Conservation (phyloP, 129 eudicot species). For the Mikania micrantha region DNA sequence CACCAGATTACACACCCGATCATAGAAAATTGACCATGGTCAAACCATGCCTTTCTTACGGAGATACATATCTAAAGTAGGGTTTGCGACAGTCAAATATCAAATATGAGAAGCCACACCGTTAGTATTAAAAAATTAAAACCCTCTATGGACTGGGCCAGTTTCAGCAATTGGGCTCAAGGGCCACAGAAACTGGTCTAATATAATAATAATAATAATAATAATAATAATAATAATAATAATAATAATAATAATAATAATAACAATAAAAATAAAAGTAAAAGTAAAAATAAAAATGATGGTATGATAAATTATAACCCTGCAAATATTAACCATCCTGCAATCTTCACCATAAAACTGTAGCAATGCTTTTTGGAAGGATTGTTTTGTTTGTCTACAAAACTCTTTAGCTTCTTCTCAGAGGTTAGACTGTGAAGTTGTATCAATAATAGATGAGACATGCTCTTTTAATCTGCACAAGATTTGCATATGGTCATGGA, state of each 20-base stretch:
- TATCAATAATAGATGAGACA: constrained; percentile 9
- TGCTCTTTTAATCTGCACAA: constrained; percentile 29
- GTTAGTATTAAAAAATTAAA: background rate
- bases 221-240: too few species aligned
- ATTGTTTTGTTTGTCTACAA: constrained; percentile 19
- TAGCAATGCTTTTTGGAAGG: background rate
- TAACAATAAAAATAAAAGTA: too few species aligned
- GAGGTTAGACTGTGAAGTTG: constrained; percentile 22
- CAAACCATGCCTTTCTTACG: constrained; percentile 24
- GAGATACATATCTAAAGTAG: constrained; percentile 31
- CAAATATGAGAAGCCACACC: constrained; percentile 13
- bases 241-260: too few species aligned
- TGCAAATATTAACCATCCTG: constrained; percentile 5
- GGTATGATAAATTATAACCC: constrained; percentile 1
- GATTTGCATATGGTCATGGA: constrained; percentile 13
- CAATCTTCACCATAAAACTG: constrained; percentile 18
- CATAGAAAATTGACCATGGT: constrained; percentile 26
- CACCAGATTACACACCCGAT: constrained; percentile 4
- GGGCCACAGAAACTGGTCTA: constrained; percentile 5
- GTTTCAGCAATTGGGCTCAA: constrained; percentile 10
- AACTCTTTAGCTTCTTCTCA: constrained; percentile 23
- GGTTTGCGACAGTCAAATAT: constrained; percentile 17
- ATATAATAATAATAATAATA: background rate
- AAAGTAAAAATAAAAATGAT: too few species aligned
- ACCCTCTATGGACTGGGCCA: constrained; percentile 20